phyloP scores from a whole-genome alignment of 1,284 basidiomycete genomes.

The Cutaneotrichosporon dermatis region DNA sequence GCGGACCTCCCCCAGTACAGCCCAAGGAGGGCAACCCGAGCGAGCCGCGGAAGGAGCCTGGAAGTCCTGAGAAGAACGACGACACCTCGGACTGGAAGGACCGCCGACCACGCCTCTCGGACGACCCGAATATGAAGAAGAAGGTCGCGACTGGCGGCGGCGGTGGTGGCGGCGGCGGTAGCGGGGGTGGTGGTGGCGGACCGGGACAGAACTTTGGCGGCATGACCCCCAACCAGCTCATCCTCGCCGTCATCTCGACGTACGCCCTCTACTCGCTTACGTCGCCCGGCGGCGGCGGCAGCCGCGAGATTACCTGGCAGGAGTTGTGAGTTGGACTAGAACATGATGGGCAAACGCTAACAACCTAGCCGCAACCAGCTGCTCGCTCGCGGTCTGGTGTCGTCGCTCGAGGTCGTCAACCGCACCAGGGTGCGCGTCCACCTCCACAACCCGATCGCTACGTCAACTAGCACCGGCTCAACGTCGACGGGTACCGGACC shows the following conservation, averaged over 20 bases:
- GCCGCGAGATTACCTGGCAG: conserved; percentile 96
- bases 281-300: conserved; percentile 30
- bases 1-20: not conserved
- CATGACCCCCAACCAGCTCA: conserved; percentile 45
- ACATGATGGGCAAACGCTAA: too few relatives aligned
- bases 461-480: conserved; percentile 10
- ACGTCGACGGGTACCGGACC: conserved; percentile 21
- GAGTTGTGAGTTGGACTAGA: conserved; percentile 65
- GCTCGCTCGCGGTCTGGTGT: conserved; percentile 93
- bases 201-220: conserved; percentile 26
- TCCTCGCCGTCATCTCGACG: conserved; percentile 34
- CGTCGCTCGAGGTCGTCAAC: conserved; percentile 90
- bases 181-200: conserved; percentile 29
- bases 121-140: conserved; percentile 27
- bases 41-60: conserved; percentile 31
- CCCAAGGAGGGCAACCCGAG: not conserved
- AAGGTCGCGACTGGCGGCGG: conserved; percentile 33
- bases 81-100: conserved; percentile 30
- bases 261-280: conserved; percentile 29
- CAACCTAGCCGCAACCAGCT: conserved; percentile 68
- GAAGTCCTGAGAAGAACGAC: conserved; percentile 22
- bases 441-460: conserved; percentile 42
- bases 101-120: conserved; percentile 36
- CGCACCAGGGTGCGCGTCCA: conserved; percentile 67
- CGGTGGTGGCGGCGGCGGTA: conserved; percentile 32